Percentiles rank a stretch among this genome's conserved stretches.
phyloP scores from a whole-genome alignment of 2,329 filamentous ascomycete genomes.

The Epichloe festucae region DNA sequence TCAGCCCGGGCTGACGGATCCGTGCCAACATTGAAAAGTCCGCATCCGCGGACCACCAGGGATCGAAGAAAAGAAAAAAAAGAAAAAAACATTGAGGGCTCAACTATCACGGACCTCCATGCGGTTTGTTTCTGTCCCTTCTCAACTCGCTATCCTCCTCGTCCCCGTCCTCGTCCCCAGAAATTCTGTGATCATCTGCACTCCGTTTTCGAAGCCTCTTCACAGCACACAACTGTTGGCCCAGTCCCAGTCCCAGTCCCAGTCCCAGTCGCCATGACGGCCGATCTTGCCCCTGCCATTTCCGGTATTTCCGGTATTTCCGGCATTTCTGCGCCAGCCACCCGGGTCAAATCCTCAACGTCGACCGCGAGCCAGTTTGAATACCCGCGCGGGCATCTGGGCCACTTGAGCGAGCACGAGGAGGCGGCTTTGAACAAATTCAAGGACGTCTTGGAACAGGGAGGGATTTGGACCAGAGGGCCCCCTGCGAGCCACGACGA shows the following conservation, averaged over 20 bases:
- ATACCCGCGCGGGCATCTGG: constrained; percentile 68
- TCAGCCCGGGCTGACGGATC: background rate
- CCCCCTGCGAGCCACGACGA: constrained; percentile 57
- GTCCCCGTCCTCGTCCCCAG: background rate
- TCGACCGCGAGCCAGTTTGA: constrained; percentile 26
- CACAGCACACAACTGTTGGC: background rate
- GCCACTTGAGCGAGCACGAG: constrained; percentile 60
- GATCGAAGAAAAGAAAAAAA: background rate
- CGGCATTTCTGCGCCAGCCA: constrained; percentile 8
- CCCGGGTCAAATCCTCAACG: constrained; percentile 17
- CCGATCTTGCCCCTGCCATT: constrained; percentile 11
- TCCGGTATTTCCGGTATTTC: constrained; percentile 8
- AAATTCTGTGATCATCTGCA: background rate
- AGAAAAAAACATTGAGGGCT: no score
- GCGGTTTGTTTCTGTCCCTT: background rate
- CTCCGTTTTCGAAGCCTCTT: background rate
- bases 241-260: no score
- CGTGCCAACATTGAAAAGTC: background rate
- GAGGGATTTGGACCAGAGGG: constrained; percentile 48
- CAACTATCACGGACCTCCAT: no score
- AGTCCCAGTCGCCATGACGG: constrained; percentile 11
- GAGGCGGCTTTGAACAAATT: constrained; percentile 55
- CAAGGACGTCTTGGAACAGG: constrained; percentile 53
- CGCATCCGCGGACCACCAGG: background rate
- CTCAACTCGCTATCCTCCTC: background rate